Conservation (phyloP, 805 yeast genomes). For the Kazachstania kunashirensis region DNA sequence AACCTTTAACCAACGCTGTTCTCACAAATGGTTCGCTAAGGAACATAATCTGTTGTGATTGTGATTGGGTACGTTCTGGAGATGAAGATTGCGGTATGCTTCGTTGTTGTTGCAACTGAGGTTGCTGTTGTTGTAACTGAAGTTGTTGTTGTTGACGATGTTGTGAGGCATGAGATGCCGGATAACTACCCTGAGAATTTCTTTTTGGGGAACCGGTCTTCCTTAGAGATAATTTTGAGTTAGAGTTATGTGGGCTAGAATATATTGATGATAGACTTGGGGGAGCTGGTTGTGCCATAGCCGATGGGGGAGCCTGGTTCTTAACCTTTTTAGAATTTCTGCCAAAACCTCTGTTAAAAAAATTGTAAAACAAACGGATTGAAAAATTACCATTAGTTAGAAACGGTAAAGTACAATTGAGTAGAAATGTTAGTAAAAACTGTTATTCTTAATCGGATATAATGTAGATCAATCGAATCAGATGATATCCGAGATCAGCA, state of each 20-base stretch:
- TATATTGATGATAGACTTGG: constrained; percentile 21
- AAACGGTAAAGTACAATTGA: too few relatives aligned
- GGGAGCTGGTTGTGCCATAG: constrained; percentile 10
- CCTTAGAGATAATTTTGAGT: constrained; percentile 39
- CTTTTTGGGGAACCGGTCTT: constrained; percentile 27
- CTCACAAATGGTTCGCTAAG: constrained; percentile 88
- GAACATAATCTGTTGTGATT: constrained; percentile 39
- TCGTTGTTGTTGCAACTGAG: constrained; percentile 4
- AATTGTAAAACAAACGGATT: too few relatives aligned
- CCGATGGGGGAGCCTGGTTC: constrained; percentile 14
- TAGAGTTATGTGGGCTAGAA: constrained; percentile 34
- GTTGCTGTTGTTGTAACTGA: constrained; percentile 2
- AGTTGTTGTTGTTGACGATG: constrained; percentile 3
- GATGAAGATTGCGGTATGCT: background rate
- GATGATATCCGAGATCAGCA: too few relatives aligned
- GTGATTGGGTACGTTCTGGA: constrained; percentile 6
- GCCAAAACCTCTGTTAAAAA: constrained; percentile 44
- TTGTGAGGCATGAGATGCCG: constrained; percentile 7
- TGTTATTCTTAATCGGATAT: too few relatives aligned
- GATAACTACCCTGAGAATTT: constrained; percentile 17
- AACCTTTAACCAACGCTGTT: constrained; percentile 91
- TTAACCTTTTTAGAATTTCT: constrained; percentile 42
- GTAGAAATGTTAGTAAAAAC: too few relatives aligned
- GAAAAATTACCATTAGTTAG: too few relatives aligned
- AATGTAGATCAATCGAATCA: too few relatives aligned